Base-by-base conservation (phyloP, 345 rosid species). In the Salix dunnii region DNA sequence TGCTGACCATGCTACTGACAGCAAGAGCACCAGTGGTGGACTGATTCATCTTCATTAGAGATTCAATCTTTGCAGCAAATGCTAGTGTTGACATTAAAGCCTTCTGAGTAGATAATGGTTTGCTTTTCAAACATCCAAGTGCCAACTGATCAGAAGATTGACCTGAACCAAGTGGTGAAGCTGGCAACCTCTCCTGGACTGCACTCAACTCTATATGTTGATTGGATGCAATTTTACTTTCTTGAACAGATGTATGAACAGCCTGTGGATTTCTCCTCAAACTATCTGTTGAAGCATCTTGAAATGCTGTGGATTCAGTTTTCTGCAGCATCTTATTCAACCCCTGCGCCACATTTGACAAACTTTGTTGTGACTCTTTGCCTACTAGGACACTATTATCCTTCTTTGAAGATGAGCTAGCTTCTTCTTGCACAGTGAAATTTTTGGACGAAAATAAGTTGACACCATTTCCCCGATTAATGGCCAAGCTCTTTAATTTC, bases 41-140 rank as follows among this genome's bases (percentile, higher is more conserved):
- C 3, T 61, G 78, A 78, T 66, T 85, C 78, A 58, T 79, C 79
- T 83, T 87, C 64, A 72, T 81, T 53, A 78, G 84, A 20, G 89
- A 82, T 74, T 90, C 92, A 3, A 87, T 79, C 84, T 85, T 90
- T 27, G 90, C 86, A 6, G 89, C 92, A 83, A 87, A 85, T 71
- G 89, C 90, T 30, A 89, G 80, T 10, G 95, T 89, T 1, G 97
- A 88, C 70, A 83, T 63, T 25, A 91, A 71, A 31, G 91, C 85
- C 82, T 79, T 84, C 77, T 80, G 94, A 51, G 82, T 61, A 58
- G 91, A 75, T 78, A 66, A 86, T 2, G 88, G 76, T 58, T 81
- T 81, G 72, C 72, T 82, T 74, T 72, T 84, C 48, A 72, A 72
- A 55, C 46, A 76, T 43, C 36, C 64, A 30, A n/a, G 74, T 67